Evolutionary conservation across 2,329 filamentous ascomycete genomes (phyloP), one percentile per base, ranked within the genome.

Genomic region (Fusarium kyushuense): DNA sequence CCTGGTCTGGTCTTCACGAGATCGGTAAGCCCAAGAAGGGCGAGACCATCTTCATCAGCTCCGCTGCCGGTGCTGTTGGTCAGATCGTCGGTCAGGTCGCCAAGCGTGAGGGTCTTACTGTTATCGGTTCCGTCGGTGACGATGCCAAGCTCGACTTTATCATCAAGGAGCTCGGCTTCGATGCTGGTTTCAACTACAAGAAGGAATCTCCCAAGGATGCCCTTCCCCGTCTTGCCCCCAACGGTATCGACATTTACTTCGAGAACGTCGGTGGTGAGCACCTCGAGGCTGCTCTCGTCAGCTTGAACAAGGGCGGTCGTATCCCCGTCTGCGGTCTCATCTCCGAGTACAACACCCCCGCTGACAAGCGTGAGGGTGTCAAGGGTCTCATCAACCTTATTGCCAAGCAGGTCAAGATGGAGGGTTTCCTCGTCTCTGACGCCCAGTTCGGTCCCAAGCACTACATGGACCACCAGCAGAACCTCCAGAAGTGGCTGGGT

Each of bases 101-200:
- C 64, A 95, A 95, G 85, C 87, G 89, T 64, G 90, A 94, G 78
- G 93, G 93, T 3, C 79, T 96, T 58, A 89, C 80, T 43, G 93
- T 96, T 40, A 90, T 96, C 66, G 93, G 93, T 19, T 92, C 89
- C 52, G 92, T 93, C 13, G 93, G 93, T 4, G 88, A 88, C 19
- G 90, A 94, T 74, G 89, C 91, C 74, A 96, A 97, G 83, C 83
- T 94, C 25, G 87, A 91, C 21, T 96, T 89, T 77, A 78, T 86
- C 53, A 75, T 70, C 42, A 79, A 83, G 56, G 81, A 85, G 73
- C 80, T 87, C 2, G 84, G 84, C 11, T 86, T 84, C 69, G 84
- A 87, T 56, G 80, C 70, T 17, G 93, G 89, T 11, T 96, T 95
- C 82, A 96, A 96, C 84, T 96, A 96, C 85, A 95, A 96, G 86